These are phyloP conservation scores for Coemansia sp. DNA, from an alignment of 192 early-diverging fungal genomes.

Conservation along the genomic window DNA sequence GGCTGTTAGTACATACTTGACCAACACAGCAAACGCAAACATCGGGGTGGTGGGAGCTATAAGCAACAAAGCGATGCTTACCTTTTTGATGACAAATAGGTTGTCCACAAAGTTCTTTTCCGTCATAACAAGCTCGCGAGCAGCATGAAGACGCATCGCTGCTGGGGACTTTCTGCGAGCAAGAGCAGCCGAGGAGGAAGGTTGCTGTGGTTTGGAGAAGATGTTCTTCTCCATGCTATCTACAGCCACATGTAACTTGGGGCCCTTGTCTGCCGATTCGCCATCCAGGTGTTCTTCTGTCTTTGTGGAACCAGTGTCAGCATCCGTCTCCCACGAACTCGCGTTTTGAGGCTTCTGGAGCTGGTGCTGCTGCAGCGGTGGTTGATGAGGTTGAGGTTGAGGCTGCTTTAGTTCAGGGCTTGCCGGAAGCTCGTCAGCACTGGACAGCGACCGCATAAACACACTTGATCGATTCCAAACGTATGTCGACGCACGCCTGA, in stretches of 20 bases:
- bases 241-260: not conserved
- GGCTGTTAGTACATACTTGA: not conserved
- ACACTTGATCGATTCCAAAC: slow-evolving; percentile 51
- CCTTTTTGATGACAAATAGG: slow-evolving; percentile 54
- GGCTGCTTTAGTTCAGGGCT: not conserved
- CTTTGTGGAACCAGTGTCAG: slow-evolving; percentile 24
- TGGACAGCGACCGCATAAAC: slow-evolving; percentile 46
- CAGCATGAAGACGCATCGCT: slow-evolving; percentile 49
- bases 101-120: slow-evolving; percentile 57
- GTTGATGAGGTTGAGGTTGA: no score
- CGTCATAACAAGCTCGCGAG: slow-evolving; percentile 52
- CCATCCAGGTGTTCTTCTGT: slow-evolving; percentile 12
- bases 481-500: slow-evolving; percentile 50
- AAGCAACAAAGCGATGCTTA: slow-evolving; percentile 3
- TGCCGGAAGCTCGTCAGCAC: slow-evolving; percentile 41
- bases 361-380: slow-evolving; percentile 5
- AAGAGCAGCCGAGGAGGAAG: not conserved
- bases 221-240: not conserved
- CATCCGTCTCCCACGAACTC: slow-evolving; percentile 13
- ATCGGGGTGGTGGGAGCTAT: not conserved
- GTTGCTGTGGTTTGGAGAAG: not conserved
- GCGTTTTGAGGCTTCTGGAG: not conserved
- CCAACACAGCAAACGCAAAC: not conserved
- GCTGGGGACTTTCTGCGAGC: slow-evolving; percentile 31
- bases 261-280: not conserved